phyloP scores from a whole-genome alignment of 495 filamentous ascomycete species.

The Aspergillus biplanus region DNA sequence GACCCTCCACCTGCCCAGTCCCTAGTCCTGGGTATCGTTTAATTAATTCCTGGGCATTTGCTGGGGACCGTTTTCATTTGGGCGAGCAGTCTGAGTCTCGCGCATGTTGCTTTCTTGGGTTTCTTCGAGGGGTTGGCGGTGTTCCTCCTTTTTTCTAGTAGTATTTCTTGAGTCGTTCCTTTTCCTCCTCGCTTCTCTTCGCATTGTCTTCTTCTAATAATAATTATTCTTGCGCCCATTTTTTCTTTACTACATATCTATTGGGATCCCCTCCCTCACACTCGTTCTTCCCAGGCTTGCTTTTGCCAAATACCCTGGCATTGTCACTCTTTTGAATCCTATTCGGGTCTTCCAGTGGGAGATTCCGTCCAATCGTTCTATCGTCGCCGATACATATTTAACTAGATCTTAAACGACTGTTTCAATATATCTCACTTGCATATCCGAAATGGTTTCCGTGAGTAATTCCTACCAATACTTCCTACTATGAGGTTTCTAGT shows the following conservation, averaged over 20 bases:
- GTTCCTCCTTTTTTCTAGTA: conserved; percentile 2
- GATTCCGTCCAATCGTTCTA: conserved; percentile 19
- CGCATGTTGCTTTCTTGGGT: conserved; percentile 4
- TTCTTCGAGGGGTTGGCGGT: conserved; percentile 6
- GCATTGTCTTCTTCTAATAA: not conserved
- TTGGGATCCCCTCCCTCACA: conserved; percentile 12
- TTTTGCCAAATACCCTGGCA: conserved; percentile 1
- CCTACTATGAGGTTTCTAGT: not conserved
- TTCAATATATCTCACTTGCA: not conserved
- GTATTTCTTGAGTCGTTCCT: not conserved
- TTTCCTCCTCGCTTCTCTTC: not conserved
- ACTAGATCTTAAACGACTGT: not conserved
- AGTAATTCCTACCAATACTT: conserved; percentile 4
- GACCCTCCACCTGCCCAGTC: conserved; percentile 16
- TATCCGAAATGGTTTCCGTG: conserved; percentile 20
- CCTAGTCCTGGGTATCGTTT: conserved; percentile 19
- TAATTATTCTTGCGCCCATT: conserved; percentile 9
- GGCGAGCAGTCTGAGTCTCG: not conserved
- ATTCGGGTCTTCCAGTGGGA: conserved; percentile 23
- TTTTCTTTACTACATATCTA: conserved; percentile 9
- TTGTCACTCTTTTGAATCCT: conserved; percentile 14
- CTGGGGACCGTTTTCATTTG: not conserved
- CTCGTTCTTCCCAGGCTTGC: conserved; percentile 16
- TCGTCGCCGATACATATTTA: conserved; percentile 3
- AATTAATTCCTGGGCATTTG: conserved; percentile 18